Evolutionary conservation across 257 asterid species (phyloP).

Genomic region (Mitragyna speciosa): DNA sequence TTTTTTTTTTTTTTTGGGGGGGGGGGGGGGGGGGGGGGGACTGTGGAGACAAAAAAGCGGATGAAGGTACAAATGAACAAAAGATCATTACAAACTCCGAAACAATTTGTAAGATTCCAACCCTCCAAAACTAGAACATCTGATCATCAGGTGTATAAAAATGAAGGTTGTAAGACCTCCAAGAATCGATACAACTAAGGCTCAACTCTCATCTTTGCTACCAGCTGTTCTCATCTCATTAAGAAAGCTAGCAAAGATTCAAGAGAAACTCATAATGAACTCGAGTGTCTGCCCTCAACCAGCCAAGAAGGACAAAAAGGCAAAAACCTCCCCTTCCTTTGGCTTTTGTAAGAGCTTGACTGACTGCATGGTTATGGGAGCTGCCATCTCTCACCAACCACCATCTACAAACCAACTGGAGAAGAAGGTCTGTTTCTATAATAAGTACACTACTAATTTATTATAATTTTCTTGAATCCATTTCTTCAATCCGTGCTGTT

Average conservation of each 20-base stretch:
- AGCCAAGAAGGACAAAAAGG: conserved; percentile 19
- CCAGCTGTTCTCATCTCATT: too few species aligned
- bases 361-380: conserved; percentile 55
- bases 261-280: conserved; percentile 14
- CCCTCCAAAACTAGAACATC: background rate
- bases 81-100: background rate
- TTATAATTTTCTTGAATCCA: background rate
- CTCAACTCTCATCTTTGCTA: background rate
- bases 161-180: background rate
- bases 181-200: background rate
- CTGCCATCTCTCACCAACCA: conserved; percentile 23
- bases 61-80: background rate
- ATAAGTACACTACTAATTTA: background rate
- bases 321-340: conserved; percentile 11
- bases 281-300: conserved; percentile 13
- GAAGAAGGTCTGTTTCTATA: conserved; percentile 11
- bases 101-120: background rate
- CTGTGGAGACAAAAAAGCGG: too few species aligned
- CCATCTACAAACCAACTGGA: conserved; percentile 12
- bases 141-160: too few species aligned
- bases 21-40: too few species aligned
- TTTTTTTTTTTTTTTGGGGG: too few species aligned
- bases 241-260: background rate
- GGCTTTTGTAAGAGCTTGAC: conserved; percentile 43
- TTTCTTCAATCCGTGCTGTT: background rate